Evolutionary conservation across 2,329 filamentous ascomycete species (phyloP).

Genomic region (Ophiostoma sp.): DNA sequence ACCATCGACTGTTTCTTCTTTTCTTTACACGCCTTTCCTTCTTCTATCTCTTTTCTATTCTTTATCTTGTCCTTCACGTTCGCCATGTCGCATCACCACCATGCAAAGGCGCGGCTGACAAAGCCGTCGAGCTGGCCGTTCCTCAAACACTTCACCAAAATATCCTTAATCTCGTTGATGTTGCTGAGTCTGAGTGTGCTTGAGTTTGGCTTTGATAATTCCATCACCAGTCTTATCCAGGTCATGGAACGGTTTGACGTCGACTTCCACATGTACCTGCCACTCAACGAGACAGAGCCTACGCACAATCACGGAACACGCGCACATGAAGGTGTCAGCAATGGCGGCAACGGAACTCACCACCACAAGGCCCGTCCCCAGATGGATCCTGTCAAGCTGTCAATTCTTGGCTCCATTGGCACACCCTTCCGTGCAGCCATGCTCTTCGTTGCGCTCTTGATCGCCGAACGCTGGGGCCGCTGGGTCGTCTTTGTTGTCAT

Average conservation of each 20-base stretch:
- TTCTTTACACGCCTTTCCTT: neutral
- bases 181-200: slow-evolving; percentile 27
- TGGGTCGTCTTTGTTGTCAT: slow-evolving; percentile 28
- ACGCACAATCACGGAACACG: neutral
- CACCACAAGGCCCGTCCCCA: neutral
- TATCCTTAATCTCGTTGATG: slow-evolving; percentile 24
- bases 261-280: slow-evolving; percentile 26
- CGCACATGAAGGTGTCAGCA: neutral
- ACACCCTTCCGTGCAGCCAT: slow-evolving; percentile 24
- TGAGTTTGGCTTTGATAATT: slow-evolving; percentile 29
- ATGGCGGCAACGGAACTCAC: neutral
- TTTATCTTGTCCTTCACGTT: neutral
- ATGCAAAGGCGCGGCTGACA: neutral
- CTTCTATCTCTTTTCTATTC: neutral
- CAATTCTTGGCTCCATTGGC: slow-evolving; percentile 22
- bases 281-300: neutral
- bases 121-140: slow-evolving; percentile 15
- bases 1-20: neutral
- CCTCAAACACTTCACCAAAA: slow-evolving; percentile 25
- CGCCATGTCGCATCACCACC: neutral
- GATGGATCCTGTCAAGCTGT: slow-evolving; percentile 25
- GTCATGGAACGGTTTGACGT: slow-evolving; percentile 29
- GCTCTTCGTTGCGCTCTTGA: slow-evolving; percentile 21
- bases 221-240: slow-evolving; percentile 24
- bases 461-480: slow-evolving; percentile 28